Conservation (phyloP, 208 protist genomes). For the Phytomonas serpens region DNA sequence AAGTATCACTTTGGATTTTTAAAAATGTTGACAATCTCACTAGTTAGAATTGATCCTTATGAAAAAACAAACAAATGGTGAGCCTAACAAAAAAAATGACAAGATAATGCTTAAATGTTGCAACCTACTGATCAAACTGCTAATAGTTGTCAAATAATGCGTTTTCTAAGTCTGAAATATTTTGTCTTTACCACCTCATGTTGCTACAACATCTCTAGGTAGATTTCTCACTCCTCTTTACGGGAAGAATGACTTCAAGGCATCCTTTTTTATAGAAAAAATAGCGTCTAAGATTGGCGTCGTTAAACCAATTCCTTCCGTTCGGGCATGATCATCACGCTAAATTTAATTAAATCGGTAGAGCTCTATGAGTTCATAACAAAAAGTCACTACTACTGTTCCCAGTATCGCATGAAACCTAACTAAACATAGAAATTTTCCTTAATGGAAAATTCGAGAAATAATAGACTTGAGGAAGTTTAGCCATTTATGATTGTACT, state of each 20-base stretch:
- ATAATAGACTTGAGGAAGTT: neutral
- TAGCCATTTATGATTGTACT: neutral
- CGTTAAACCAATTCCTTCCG: neutral
- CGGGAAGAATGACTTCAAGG: neutral
- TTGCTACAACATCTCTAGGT: neutral
- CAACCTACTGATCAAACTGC: neutral
- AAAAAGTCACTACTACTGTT: neutral
- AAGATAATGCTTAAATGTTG: neutral
- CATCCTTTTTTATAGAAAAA: no score
- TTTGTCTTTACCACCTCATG: neutral
- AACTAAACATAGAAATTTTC: neutral
- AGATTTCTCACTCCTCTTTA: no score
- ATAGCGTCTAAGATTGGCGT: neutral
- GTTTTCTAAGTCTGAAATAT: neutral
- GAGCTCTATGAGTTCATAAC: neutral
- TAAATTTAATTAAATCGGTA: neutral
- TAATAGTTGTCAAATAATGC: neutral
- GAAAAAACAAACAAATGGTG: neutral
- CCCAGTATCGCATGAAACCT: neutral
- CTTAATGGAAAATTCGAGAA: neutral
- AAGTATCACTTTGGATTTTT: neutral
- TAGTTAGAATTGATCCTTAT: neutral
- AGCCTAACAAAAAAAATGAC: neutral
- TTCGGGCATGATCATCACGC: neutral
- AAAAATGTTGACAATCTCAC: neutral